Evolutionary conservation across 140 eudicot species (phyloP), one percentile per base, ranked within the genome.

Genomic region (Oenanthe javanica): DNA sequence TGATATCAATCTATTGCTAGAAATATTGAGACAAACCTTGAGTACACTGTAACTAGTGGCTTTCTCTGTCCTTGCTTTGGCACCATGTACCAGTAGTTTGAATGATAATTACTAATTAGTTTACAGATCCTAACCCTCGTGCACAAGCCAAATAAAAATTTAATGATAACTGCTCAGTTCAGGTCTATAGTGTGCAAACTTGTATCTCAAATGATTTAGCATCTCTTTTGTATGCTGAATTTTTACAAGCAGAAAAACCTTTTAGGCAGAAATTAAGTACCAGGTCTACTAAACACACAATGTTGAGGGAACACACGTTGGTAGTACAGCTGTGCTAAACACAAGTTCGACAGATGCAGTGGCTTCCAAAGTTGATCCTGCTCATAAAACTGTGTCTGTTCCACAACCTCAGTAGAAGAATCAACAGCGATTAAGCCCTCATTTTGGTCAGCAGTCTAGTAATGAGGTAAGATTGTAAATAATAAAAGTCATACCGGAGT

Each of bases 161-260:
- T 83, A 86, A 81, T 80, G 93, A 85, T 52, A 79, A 81, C 50
- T 95, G 92, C 84, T 95, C 99, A 57, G 85, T 93, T 87, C 98
- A 95, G 84, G 87, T 95, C 7, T 95, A 95, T 66, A 95, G 99
- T 77, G 95, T 95, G 72, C 99, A 95, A 84, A 79, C 93, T 72
- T 89, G 93, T 83, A 88, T 95, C 75, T 98, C 98, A 7, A 90
- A 93, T 85, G 99, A 95, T 89, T 88, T 90, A 80, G 92, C 96
- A 38, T 84, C 91, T 36, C 86, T 95, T 57, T 93, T 97, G 98
- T 93, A 95, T 88, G 86, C 91, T 63, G 99, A 95, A 75, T 95
- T 83, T 86, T 79, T 91, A 81, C 99, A 95, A 79, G 86, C 99
- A 69, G 98, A 89, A 86, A 91, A 91, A 86, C 92, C 93, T 55